A percentile compares a stretch with the other conserved stretches of the same genome.
Conservation (phyloP, 225 moss, liverwort and hornwort genomes). For the Takakia lepidozioides region DNA sequence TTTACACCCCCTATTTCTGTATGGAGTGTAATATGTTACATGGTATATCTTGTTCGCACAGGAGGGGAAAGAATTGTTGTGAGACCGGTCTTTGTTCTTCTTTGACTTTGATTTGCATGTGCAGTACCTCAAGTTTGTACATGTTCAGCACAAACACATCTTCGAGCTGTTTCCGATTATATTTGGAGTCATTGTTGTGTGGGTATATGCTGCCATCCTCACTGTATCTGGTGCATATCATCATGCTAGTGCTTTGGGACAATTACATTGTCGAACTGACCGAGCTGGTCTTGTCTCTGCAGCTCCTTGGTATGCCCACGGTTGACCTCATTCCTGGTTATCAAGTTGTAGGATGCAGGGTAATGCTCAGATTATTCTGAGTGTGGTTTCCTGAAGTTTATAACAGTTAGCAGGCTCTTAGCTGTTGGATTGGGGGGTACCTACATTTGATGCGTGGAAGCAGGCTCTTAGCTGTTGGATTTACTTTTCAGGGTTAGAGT, state of each 20-base stretch:
- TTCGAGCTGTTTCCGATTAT: conserved; percentile 77
- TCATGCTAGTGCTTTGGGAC: conserved; percentile 48
- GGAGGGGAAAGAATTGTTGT: too few species aligned
- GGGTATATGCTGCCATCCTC: conserved; percentile 61
- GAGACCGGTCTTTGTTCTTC: neutral
- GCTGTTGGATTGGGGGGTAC: too few species aligned
- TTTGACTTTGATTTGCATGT: neutral
- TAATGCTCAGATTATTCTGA: too few species aligned
- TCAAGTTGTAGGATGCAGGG: too few species aligned
- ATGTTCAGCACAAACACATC: conserved; percentile 29
- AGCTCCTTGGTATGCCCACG: conserved; percentile 59
- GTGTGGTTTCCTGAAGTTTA: too few species aligned
- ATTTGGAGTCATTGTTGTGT: conserved; percentile 39
- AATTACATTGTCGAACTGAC: conserved; percentile 70
- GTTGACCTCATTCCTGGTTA: too few species aligned
- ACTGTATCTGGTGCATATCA: conserved; percentile 75
- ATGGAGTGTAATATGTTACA: neutral
- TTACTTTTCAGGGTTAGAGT: too few species aligned
- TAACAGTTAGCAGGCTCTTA: too few species aligned
- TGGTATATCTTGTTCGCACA: too few species aligned
- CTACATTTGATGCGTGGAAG: too few species aligned
- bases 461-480: too few species aligned
- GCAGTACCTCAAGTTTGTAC: conserved; percentile 62
- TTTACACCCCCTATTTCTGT: neutral
- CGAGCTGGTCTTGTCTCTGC: conserved; percentile 41